Evolutionary conservation across 257 asterid genomes (phyloP).

Genomic region (Linderniella brevidens): DNA sequence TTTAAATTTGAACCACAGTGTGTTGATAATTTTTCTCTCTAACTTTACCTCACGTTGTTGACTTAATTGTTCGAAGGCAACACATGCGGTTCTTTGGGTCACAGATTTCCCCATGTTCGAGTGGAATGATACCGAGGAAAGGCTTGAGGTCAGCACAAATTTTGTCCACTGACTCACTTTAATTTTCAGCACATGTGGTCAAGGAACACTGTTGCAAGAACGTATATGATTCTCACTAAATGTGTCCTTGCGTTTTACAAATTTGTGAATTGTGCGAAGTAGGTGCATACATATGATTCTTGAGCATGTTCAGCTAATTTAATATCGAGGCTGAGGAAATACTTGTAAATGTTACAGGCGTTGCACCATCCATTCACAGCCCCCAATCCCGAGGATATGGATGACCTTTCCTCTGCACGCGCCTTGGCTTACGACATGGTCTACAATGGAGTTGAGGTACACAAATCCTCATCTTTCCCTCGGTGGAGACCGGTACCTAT

Average conservation of each 20-base stretch:
- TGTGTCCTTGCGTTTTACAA: too few relatives aligned
- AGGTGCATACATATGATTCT: too few relatives aligned
- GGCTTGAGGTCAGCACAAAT: conserved; percentile 61
- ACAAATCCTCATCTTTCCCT: conserved; percentile 4
- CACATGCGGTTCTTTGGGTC: conserved; percentile 86
- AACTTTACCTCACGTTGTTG: conserved; percentile 8
- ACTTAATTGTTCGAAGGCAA: conserved; percentile 34
- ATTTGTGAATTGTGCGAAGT: too few relatives aligned
- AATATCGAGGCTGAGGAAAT: too few relatives aligned
- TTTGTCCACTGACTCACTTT: too few relatives aligned
- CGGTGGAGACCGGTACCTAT: too few relatives aligned
- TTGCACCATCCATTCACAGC: conserved; percentile 98
- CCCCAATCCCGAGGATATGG: conserved; percentile 86
- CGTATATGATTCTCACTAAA: too few relatives aligned
- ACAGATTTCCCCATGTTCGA: conserved; percentile 99
- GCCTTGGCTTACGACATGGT: conserved; percentile 99
- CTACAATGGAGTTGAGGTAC: conserved; percentile 95
- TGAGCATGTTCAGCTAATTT: too few relatives aligned
- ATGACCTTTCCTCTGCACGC: conserved; percentile 76
- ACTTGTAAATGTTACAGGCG: conserved; percentile 35
- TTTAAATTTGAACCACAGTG: too few relatives aligned
- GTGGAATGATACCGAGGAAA: conserved; percentile 84
- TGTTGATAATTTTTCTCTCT: background rate
- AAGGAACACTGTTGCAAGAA: too few relatives aligned
- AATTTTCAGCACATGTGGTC: too few relatives aligned